Evolutionary conservation across 768 basidiomycete genomes (phyloP), one percentile per base, ranked within the genome.

Genomic region (Amanita polypyramis): DNA sequence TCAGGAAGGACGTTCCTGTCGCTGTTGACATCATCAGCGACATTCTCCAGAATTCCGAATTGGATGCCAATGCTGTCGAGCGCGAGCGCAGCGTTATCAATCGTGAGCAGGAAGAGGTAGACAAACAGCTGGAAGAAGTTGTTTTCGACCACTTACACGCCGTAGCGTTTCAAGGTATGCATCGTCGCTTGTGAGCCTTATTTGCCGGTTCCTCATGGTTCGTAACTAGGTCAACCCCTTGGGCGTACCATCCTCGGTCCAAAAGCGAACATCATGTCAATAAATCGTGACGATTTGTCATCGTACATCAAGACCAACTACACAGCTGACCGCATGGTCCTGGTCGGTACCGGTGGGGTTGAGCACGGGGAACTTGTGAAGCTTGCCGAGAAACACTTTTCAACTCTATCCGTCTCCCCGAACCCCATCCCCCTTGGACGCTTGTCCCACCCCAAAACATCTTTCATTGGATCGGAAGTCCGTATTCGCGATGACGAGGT

Each of bases 121-220:
- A 96, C 70, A 98, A 98, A 72, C 93, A 96, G 73, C 68, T 88
- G 44, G 94, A 97, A 70, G 96, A 98, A 66, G 94, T 98, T 59
- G 91, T 98, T 7, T 98, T 99, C 58, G 96, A 98, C 70, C 96
- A 99, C 63, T 69, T 99, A 51, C 96, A 99, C 65, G 74, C 95
- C 38, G 82, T 97, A 53, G 96, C 96, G 46, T 99, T 93, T 80
- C 90, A 94, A 68, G 81, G 94, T 94, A 61, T 56, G 79, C 71
- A 17, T 12, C 46, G 19, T 9, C 10, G 27, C 35, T 49, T 23
- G 48, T 27, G 39, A n/a, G 37, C 44, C 46, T 32, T 15, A 10
- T 36, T 30, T 30, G 21, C 38, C 43, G 7, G n/a, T 49, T 27
- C 37, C 30, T 39, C 45, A 38, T n/a, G 38, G 43, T 49, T 34